phyloP scores from a whole-genome alignment of 2,329 filamentous ascomycete species.

The Fulvia fulva region DNA sequence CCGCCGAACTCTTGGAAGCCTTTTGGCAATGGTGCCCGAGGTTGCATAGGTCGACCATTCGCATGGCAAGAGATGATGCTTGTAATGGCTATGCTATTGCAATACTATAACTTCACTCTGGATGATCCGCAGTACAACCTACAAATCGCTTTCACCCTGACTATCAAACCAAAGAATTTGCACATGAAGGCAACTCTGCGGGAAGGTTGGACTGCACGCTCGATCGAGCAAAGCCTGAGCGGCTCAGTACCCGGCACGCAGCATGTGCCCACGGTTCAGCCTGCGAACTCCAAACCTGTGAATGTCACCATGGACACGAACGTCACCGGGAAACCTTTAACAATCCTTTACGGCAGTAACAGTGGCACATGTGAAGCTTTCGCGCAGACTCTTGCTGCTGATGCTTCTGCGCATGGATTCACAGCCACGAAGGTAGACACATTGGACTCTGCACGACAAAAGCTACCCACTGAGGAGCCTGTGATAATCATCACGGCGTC shows the following conservation, averaged over 20 bases:
- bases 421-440: constrained; percentile 49
- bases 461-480: constrained; percentile 57
- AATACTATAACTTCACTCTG: constrained; percentile 66
- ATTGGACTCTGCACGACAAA: constrained; percentile 59
- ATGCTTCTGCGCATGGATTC: constrained; percentile 59
- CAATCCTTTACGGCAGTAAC: constrained; percentile 71
- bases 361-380: constrained; percentile 70
- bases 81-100: constrained; percentile 59
- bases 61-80: constrained; percentile 68
- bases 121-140: constrained; percentile 60
- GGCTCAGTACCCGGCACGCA: neutral
- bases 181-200: constrained; percentile 57
- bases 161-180: constrained; percentile 62
- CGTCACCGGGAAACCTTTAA: constrained; percentile 45
- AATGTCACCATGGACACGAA: too few species aligned
- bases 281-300: neutral
- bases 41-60: constrained; percentile 61
- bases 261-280: neutral
- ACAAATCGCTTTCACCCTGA: constrained; percentile 54
- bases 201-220: constrained; percentile 44
- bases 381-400: constrained; percentile 58
- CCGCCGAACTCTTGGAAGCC: constrained; percentile 44
- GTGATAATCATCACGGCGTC: constrained; percentile 65
- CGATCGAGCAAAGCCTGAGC: constrained; percentile 38
- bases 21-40: constrained; percentile 68